Base-by-base conservation (phyloP, 306 rosid species). In the Lupinus albus region DNA sequence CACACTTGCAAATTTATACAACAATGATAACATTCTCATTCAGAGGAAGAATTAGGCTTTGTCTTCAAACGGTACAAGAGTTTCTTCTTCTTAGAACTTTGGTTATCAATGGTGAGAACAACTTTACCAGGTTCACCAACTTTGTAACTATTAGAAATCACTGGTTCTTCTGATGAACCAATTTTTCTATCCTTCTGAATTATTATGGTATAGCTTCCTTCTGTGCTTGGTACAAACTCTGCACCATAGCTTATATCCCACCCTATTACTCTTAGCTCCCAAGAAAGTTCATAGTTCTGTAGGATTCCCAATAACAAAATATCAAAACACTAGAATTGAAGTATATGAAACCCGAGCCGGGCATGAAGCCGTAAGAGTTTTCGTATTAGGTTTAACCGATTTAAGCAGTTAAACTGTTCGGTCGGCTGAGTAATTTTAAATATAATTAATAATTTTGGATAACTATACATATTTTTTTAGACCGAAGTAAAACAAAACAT, bases 191-290 rank as follows among this genome's bases (percentile, higher is more conserved):
- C 63, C 84, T 84, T 90, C 63, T 87, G 90, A 1, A 90, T 76
- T 0, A 87, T 85, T 44, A 90, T 83, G 13, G 92, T 84, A 48
- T 87, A 85, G 60, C 88, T 79, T 14, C 81, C 87, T 66, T 87
- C 92, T 7, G 71, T 63, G 45, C 71, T 81, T 55, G 95, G 97
- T 39, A 84, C 84, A 58, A 85, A 90, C 41, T 90, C 97, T 46
- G 91, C 95, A 11, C 85, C 79, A 70, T 85, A 90, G 50, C 65
- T 85, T 51, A 87, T 83, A 0, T 82, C 97, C 97, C 97, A 90
- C 12, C 97, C 97, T 44, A 79, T 75, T 17, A 90, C 95, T 68
- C 84, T 61, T 0, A 86, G 72, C 65, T 90, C 95, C 97, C 97
- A 90, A 7, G 64, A 61, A 11, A 87, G 70, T 35, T 41, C 30